Conservation (phyloP, 352 stramenopile species). For the Pythium aphanidermatum region DNA sequence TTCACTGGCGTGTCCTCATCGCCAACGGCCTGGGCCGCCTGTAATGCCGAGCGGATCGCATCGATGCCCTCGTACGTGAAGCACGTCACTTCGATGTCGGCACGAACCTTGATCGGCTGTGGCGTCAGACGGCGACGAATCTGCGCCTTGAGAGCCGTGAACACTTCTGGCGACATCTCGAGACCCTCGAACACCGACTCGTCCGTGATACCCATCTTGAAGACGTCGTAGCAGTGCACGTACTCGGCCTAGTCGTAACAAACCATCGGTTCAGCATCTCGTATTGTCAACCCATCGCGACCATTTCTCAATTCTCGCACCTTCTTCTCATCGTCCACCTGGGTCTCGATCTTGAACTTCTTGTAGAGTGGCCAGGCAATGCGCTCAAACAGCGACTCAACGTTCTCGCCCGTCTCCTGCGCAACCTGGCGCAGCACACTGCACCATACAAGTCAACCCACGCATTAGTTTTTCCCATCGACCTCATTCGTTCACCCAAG, state of each 20-base stretch:
- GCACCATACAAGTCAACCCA: constrained; percentile 71
- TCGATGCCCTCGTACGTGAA: constrained; percentile 99
- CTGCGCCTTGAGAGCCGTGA: constrained; percentile 92
- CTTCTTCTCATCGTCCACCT: constrained; percentile 77
- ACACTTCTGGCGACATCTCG: constrained; percentile 84
- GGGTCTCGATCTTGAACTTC: constrained; percentile 90
- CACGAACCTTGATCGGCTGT: constrained; percentile 99
- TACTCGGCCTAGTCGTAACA: constrained; percentile 70
- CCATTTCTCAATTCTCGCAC: constrained; percentile 2
- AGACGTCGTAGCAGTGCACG: constrained; percentile 98
- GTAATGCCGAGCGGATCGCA: constrained; percentile 95
- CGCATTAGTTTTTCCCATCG: constrained; percentile 4
- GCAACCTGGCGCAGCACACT: constrained; percentile 86
- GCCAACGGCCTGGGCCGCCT: constrained; percentile 78
- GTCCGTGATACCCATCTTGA: constrained; percentile 97
- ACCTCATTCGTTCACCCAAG: no score
- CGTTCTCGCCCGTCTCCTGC: constrained; percentile 64
- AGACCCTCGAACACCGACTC: constrained; percentile 84
- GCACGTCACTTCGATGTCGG: constrained; percentile 99
- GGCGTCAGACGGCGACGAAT: constrained; percentile 96
- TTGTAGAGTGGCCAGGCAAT: constrained; percentile 99
- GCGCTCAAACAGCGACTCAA: constrained; percentile 82
- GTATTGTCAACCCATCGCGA: background rate
- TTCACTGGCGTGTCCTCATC: constrained; percentile 93
- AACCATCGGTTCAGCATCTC: background rate